Base-by-base conservation (phyloP, 495 filamentous ascomycete species). In the Aspergillus bertholletiae region DNA sequence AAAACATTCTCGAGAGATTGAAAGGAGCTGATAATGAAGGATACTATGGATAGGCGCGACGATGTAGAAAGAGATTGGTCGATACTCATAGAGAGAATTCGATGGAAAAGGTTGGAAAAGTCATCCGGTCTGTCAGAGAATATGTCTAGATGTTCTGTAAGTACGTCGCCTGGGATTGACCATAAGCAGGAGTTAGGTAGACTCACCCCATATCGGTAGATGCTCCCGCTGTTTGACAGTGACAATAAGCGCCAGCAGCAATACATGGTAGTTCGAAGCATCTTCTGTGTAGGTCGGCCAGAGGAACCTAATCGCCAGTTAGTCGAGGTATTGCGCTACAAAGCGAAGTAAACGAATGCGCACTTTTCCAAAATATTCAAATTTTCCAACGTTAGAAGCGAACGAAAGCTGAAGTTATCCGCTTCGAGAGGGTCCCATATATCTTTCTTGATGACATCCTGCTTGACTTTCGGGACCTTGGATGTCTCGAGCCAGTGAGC, bases 251-350 rank as follows among this genome's bases (percentile, higher is more conserved):
- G 86, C 86, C 58, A 96, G 85, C 48, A 97, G 73, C 24, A 97
- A 80, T 50, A 96, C 86, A 68, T 97, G 92, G 60, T 88, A 86
- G 68, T 97, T 93, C 32, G 90, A 93, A 23, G 91, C 85, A 64
- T 92, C 85, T 59, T 97, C 92, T 37, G 80, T 82, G 67, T 93
- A 99, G 46, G 88, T 88, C 21, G 93, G 94, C 94, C 95, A 99
- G 22, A 99, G 82, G 64, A 90, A 96, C 66, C 89, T 93, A 35
- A 52, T 45, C 39, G 45, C 43, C 23, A 20, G 55, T 69, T 63
- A 72, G 67, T 58, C 53, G 49, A 8, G 5, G 15, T 1, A 22
- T 37, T 7, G 3, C 34, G 1, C 2, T 22, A 43, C 27, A 27
- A 41, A 23, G 15, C 47, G 24, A 13, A 35, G 13, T 17, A 49